Base-by-base conservation (phyloP, 805 yeast species). In the Zygosaccharomyces gambellarensis region DNA sequence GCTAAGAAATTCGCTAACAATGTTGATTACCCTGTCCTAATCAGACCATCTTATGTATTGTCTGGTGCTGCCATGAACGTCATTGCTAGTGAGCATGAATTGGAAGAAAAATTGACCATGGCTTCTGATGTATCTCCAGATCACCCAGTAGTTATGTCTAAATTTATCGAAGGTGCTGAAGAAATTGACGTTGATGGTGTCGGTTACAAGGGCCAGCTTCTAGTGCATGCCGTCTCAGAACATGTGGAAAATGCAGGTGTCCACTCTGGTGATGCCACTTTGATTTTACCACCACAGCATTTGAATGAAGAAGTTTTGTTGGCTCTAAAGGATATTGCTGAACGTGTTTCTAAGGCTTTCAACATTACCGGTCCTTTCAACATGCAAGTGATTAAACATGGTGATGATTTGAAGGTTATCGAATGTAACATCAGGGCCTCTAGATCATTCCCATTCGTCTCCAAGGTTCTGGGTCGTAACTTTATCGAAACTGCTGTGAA, bases 51-150 rank as follows among this genome's bases (percentile, higher is more conserved):
- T 1, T 92, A 92, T 65, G 99, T 92, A 43, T 78, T 92, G 56
- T 87, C 96, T 49, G 99, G 99, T 74, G 98, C 99, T 54, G 98
- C 99, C 52, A 94, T 92, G 99, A 85, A 94, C 53, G 97, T 90
- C 39, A 90, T 94, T 58, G 80, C 80, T 65, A 80, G 79, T 54
- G 84, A 85, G 67, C 73, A 77, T 43, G 97, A 94, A 69, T 80
- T 92, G 58, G 94, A 84, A 60, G 67, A 80, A 44, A 90, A 94
- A 71, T 77, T 92, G 62, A 81, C 85, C 52, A 82, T 84, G 62
- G 99, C 99, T 41, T 82, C 96, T 36, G 83, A 87, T 61, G 97
- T 92, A 50, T 87, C 97, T 30, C 86, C 90, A 54, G 98, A 94
- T 64, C 95, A 92, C 68, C 99, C 99, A 22, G 99, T 92, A 56